phyloP scores from a whole-genome alignment of 768 basidiomycete species.

The Panellus pusillus region DNA sequence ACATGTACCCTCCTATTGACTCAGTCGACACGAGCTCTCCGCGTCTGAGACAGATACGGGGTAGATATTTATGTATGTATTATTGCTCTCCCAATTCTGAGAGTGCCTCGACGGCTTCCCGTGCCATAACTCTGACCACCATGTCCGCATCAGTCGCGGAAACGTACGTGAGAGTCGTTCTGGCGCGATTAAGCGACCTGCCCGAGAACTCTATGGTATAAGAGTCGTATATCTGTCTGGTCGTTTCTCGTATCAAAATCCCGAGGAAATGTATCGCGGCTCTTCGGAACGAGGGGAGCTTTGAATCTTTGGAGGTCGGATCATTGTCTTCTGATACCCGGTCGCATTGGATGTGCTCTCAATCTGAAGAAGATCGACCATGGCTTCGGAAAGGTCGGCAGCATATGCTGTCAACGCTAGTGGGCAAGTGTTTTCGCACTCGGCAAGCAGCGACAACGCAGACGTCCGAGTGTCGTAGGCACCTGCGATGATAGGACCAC shows the following conservation, averaged over 20 bases:
- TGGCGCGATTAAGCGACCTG: conserved; percentile 47
- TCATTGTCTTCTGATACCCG: conserved; percentile 41
- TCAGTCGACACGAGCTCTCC: conserved; percentile 64
- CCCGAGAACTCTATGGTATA: conserved; percentile 32
- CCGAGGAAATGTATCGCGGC: conserved; percentile 84
- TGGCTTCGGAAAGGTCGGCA: conserved; percentile 59
- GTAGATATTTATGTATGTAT: conserved; percentile 46
- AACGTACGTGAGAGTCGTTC: conserved; percentile 67
- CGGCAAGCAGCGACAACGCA: conserved; percentile 63
- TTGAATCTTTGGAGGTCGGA: conserved; percentile 59
- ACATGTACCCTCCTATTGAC: conserved; percentile 72
- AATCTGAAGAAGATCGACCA: conserved; percentile 76
- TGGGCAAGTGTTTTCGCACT: conserved; percentile 65
- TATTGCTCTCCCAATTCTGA: conserved; percentile 46
- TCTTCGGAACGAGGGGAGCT: conserved; percentile 79
- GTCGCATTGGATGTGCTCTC: conserved; percentile 44
- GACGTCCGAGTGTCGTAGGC: conserved; percentile 75
- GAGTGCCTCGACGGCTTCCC: conserved; percentile 61
- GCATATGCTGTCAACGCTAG: conserved; percentile 64
- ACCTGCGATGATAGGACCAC: conserved; percentile 58
- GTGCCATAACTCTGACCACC: conserved; percentile 73
- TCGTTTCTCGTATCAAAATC: conserved; percentile 62
- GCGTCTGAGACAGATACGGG: conserved; percentile 95
- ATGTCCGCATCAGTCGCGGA: conserved; percentile 69
- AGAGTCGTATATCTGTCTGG: conserved; percentile 49